Conservation (phyloP, 257 asterid species). For the Solanum dulcamara region DNA sequence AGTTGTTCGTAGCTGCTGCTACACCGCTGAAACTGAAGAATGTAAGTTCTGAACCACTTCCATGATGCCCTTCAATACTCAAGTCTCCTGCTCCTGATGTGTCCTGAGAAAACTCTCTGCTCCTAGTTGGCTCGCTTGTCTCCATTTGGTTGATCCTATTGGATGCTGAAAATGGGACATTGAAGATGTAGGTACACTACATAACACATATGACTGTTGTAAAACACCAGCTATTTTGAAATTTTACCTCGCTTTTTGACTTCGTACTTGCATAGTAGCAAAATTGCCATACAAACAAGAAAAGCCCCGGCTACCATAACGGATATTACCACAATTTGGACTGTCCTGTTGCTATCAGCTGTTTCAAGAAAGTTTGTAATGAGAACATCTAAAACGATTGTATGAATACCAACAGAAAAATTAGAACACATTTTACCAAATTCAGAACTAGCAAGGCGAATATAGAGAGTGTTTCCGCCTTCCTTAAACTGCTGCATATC, state of each 20-base stretch:
- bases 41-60: constrained; percentile 40
- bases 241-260: constrained; percentile 25
- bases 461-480: constrained; percentile 34
- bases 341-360: constrained; percentile 19
- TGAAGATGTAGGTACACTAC: not conserved
- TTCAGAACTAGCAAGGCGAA: constrained; percentile 54
- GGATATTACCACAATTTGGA: constrained; percentile 19
- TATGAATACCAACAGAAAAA: not conserved
- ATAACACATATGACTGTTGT: not conserved
- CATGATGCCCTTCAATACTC: constrained; percentile 33
- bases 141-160: constrained; percentile 8
- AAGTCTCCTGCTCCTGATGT: constrained; percentile 27
- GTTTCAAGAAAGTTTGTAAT: not conserved
- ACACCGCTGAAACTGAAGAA: constrained; percentile 41
- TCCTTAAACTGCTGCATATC: constrained; percentile 44
- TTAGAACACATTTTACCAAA: constrained; percentile 14
- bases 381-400: not conserved
- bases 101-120: constrained; percentile 32
- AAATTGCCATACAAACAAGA: constrained; percentile 16
- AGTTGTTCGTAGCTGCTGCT: constrained; percentile 59
- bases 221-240: not conserved
- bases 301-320: constrained; percentile 17
- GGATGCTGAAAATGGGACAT: constrained; percentile 7
- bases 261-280: constrained; percentile 29
- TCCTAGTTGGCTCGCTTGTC: constrained; percentile 8